These are phyloP conservation scores for Trichoderma lentiforme DNA, from an alignment of 2,329 filamentous ascomycete species.

Conservation along the genomic window DNA sequence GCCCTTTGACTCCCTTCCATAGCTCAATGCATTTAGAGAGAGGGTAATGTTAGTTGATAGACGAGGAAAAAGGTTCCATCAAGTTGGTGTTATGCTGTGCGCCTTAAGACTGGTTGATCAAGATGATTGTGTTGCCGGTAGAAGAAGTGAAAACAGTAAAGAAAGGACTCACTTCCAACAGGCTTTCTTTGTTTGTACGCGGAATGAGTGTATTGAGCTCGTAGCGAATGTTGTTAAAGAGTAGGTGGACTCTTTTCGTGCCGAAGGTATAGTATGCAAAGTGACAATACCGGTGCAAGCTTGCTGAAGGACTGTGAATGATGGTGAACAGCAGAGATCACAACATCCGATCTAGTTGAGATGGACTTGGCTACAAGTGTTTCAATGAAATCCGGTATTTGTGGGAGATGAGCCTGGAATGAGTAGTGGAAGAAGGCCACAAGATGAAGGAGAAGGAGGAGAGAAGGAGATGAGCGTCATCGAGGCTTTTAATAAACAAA, in stretches of 20 bases:
- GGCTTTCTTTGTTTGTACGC: not conserved
- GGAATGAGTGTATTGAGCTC: not conserved
- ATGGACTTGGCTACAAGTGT: not conserved
- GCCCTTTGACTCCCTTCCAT: not conserved
- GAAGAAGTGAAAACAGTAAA: not conserved
- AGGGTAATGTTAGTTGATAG: not conserved
- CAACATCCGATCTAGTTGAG: not conserved
- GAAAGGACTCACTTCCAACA: not conserved
- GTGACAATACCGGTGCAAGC: not conserved
- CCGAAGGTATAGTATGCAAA: not conserved
- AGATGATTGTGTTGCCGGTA: not conserved
- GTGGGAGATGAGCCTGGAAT: not conserved
- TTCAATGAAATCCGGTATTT: not conserved
- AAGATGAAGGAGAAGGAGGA: not conserved
- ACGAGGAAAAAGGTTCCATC: not conserved
- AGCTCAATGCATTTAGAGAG: not conserved
- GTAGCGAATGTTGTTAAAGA: not conserved
- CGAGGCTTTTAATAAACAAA: constrained; percentile 9
- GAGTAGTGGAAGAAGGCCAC: not conserved
- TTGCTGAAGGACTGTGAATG: not conserved
- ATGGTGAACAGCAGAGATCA: not conserved
- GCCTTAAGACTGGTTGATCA: not conserved
- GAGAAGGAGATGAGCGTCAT: not conserved
- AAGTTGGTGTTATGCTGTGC: not conserved
- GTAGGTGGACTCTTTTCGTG: not conserved